Evolutionary conservation across 2,329 filamentous ascomycete species (phyloP).

Genomic region (Tolypocladium pustulatum): DNA sequence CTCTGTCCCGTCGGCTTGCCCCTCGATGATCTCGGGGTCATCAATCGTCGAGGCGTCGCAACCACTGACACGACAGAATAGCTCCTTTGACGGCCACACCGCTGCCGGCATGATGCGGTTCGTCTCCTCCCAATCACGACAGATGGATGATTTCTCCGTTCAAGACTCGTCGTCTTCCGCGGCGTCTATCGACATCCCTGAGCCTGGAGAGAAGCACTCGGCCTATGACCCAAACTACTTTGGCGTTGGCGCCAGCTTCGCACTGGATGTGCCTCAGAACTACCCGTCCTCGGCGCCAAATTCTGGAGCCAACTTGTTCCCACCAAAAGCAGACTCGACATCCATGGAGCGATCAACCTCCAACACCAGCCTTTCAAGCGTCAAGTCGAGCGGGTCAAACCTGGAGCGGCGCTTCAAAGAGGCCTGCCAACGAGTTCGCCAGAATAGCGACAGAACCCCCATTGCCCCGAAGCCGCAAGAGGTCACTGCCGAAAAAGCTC

Average conservation of each 20-base stretch:
- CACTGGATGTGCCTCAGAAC: conserved; percentile 10
- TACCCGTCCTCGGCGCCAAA: conserved; percentile 18
- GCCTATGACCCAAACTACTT: conserved; percentile 20
- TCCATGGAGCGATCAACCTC: conserved; percentile 40
- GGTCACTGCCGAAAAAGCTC: not conserved
- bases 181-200: conserved; percentile 4
- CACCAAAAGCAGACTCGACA: conserved; percentile 13
- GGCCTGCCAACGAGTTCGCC: conserved; percentile 33
- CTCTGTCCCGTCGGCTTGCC: conserved; percentile 25
- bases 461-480: conserved; percentile 35
- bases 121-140: conserved; percentile 25
- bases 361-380: conserved; percentile 28
- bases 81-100: conserved; percentile 21
- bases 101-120: conserved; percentile 26
- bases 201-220: conserved; percentile 17
- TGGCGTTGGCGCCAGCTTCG: conserved; percentile 27
- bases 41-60: conserved; percentile 25
- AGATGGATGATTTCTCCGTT: conserved; percentile 5
- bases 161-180: conserved; percentile 11
- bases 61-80: conserved; percentile 33
- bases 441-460: conserved; percentile 25
- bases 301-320: conserved; percentile 15
- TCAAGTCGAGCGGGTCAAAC: conserved; percentile 31
- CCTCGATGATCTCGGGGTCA: conserved; percentile 31
- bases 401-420: conserved; percentile 36